Evolutionary conservation across 75 land plant species (phyloP), one percentile per base, ranked within the genome.

Genomic region (Gnetum montanum): DNA sequence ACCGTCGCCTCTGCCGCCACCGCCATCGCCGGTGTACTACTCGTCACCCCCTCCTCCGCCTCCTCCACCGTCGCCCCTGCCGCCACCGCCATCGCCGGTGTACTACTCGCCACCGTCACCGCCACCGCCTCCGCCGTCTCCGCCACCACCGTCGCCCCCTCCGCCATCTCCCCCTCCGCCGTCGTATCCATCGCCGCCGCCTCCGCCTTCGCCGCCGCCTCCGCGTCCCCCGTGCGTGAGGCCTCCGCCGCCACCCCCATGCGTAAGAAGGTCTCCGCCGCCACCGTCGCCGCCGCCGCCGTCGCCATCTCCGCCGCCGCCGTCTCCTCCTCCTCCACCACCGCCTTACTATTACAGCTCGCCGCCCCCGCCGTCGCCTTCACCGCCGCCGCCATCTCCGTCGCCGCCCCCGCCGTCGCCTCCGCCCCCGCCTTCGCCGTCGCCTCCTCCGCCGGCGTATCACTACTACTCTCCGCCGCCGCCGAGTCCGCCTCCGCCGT

Each of bases 401-500:
- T 26, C 25, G 30, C 15, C 25, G 16, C 12, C 6, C 15, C 15
- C 51, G 2, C 51, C 51, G 1, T 26, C 31, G 15, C 48, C 48
- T 1, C 22, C 49, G 10, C 49, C 49, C 1, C 49, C 49, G 3
- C 49, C 43, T 22, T 48, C 54, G 10, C 53, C 70, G 11, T 27
- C 62, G 13, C 46, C 65, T 0, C 56, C 69, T 4, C 37, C 65
- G 6, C 34, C 46, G 7, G 10, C 56, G 11, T 11, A 8, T 40
- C 16, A 34, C 5, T 22, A 18, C n/a, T 4, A 6, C 26, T 25
- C 60, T 2, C 44, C 60, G 3, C 29, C 44, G 6, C 60, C 29
- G 12, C 31, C 28, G 8, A 35, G 47, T 7, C 46, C 58, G 7
- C 26, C 70, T 4, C 28, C 13, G 1, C 3, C 6, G 20, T 38